phyloP scores from a whole-genome alignment of 2,329 filamentous ascomycete species.

The Talaromyces sp. region DNA sequence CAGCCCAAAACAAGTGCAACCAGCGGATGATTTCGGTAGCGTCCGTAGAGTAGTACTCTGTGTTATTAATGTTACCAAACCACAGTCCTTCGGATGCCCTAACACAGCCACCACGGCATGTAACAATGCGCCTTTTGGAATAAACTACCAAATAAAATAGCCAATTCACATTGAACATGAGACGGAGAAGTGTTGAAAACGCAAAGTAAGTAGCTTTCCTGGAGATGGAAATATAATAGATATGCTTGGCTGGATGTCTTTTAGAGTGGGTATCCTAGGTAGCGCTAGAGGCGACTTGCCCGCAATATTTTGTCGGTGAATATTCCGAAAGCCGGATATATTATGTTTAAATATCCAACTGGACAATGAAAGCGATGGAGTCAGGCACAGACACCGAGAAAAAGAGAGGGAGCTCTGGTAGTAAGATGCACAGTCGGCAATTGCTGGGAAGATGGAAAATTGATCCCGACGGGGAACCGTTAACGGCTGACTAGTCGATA shows the following conservation, averaged over 20 bases:
- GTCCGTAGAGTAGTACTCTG: not conserved
- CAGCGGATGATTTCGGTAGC: not conserved
- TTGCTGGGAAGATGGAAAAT: not conserved
- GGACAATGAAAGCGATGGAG: not conserved
- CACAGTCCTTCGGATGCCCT: not conserved
- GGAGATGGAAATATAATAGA: not conserved
- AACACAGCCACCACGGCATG: constrained; percentile 9
- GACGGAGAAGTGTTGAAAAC: not conserved
- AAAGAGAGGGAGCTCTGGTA: no score
- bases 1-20: not conserved
- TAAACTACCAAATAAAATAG: not conserved
- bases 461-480: not conserved
- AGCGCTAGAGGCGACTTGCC: not conserved
- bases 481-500: not conserved
- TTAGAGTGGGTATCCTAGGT: not conserved
- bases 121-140: not conserved
- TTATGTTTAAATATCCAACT: not conserved
- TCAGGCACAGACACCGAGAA: not conserved
- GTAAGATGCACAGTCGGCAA: not conserved
- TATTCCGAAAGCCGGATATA: not conserved
- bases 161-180: not conserved
- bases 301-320: constrained; percentile 3
- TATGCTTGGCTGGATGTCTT: not conserved
- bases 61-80: not conserved
- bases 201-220: not conserved